These are phyloP conservation scores for Suillus lakei DNA, from an alignment of 768 basidiomycete genomes.

Conservation along the genomic window DNA sequence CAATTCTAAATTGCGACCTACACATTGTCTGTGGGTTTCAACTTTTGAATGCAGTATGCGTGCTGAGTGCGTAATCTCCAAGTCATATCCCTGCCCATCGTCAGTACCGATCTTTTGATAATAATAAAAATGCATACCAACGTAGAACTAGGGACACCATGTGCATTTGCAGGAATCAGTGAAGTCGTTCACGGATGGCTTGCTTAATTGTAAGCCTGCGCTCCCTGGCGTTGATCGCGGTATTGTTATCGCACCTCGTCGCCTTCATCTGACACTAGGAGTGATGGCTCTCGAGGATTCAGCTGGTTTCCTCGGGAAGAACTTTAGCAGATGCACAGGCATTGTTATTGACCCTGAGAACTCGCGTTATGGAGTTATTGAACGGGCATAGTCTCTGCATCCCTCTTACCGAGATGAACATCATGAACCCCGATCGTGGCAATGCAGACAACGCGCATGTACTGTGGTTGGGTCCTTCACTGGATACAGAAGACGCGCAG, in stretches of 20 bases:
- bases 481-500: constrained; percentile 34
- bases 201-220: constrained; percentile 29
- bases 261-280: constrained; percentile 78
- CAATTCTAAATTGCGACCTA: constrained; percentile 19
- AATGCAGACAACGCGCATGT: constrained; percentile 52
- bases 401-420: constrained; percentile 52
- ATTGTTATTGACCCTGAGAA: constrained; percentile 43
- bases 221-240: constrained; percentile 59
- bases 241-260: constrained; percentile 57
- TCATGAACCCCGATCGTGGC: constrained; percentile 48
- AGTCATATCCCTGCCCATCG: constrained; percentile 38
- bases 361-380: constrained; percentile 49
- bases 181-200: constrained; percentile 38
- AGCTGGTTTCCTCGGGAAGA: constrained; percentile 11
- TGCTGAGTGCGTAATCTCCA: constrained; percentile 2
- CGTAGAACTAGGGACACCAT: constrained; percentile 44
- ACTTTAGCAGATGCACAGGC: constrained; percentile 48
- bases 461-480: constrained; percentile 56
- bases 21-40: constrained; percentile 29
- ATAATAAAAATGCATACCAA: constrained; percentile 14
- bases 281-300: constrained; percentile 63
- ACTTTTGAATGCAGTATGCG: neutral
- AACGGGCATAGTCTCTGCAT: constrained; percentile 36
- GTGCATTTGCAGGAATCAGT: constrained; percentile 40
- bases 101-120: constrained; percentile 34